These are phyloP conservation scores for Nicotiana paniculata DNA, from an alignment of 257 asterid genomes.

Conservation along the genomic window DNA sequence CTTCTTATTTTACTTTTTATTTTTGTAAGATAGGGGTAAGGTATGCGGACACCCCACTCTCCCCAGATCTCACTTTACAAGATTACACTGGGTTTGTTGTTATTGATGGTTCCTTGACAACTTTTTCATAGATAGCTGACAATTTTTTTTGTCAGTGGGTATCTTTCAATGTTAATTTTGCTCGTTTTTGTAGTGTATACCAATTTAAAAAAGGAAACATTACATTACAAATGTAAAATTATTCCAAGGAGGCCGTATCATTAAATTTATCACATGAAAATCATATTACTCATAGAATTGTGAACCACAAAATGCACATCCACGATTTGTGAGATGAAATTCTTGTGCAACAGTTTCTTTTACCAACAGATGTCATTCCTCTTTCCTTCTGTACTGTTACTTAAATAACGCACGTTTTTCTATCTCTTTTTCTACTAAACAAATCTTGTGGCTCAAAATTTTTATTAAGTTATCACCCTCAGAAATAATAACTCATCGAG, in stretches of 20 bases:
- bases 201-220: too few species aligned
- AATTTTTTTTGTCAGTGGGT: too few species aligned
- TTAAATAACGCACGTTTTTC: neutral
- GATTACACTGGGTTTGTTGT: too few species aligned
- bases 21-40: too few species aligned
- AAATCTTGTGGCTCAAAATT: neutral
- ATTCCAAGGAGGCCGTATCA: neutral
- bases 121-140: too few species aligned
- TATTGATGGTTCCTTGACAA: too few species aligned
- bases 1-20: too few species aligned
- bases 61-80: too few species aligned
- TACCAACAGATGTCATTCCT: neutral
- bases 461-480: neutral
- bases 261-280: neutral
- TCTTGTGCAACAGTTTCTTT: neutral
- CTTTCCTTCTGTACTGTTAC: neutral
- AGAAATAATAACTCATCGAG: neutral
- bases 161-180: too few species aligned
- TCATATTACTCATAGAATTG: neutral
- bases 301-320: neutral
- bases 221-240: neutral
- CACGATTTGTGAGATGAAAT: constrained; percentile 3
- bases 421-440: neutral
- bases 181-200: too few species aligned
- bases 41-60: too few species aligned